Evolutionary conservation across 306 rosid species (phyloP).

Genomic region (Citrullus mucosospermus): DNA sequence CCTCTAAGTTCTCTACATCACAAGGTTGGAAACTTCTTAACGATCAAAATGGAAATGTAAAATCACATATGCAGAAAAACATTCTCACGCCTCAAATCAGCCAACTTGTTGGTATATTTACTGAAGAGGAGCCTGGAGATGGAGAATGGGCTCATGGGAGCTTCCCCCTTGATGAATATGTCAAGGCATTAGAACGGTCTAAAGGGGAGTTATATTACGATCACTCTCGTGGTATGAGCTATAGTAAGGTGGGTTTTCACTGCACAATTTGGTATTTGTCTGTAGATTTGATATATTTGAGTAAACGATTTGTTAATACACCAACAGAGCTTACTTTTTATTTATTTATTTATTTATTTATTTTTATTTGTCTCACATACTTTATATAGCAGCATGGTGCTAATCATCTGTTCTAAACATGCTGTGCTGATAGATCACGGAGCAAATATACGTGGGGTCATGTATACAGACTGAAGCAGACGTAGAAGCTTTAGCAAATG

Average conservation of each 20-base stretch:
- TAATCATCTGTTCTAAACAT: background rate
- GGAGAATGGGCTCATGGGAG: conserved; percentile 89
- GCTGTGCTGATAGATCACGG: conserved; percentile 46
- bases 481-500: conserved; percentile 54
- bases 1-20: conserved; percentile 54
- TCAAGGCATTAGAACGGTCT: conserved; percentile 70
- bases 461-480: conserved; percentile 81
- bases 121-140: conserved; percentile 67
- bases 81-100: conserved; percentile 20
- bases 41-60: conserved; percentile 33
- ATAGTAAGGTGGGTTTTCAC: conserved; percentile 54
- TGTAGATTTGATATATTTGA: background rate
- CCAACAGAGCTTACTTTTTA: no score
- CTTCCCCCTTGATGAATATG: conserved; percentile 78
- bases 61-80: conserved; percentile 36
- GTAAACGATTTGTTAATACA: background rate
- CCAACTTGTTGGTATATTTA: conserved; percentile 47
- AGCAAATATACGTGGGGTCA: conserved; percentile 85
- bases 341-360: no score
- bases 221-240: conserved; percentile 82
- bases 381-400: background rate
- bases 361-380: no score
- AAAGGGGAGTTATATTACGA: conserved; percentile 73
- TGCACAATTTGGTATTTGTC: background rate
- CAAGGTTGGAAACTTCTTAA: conserved; percentile 46